Evolutionary conservation across 306 rosid genomes (phyloP).

Genomic region (Gastrolobium bilobum): DNA sequence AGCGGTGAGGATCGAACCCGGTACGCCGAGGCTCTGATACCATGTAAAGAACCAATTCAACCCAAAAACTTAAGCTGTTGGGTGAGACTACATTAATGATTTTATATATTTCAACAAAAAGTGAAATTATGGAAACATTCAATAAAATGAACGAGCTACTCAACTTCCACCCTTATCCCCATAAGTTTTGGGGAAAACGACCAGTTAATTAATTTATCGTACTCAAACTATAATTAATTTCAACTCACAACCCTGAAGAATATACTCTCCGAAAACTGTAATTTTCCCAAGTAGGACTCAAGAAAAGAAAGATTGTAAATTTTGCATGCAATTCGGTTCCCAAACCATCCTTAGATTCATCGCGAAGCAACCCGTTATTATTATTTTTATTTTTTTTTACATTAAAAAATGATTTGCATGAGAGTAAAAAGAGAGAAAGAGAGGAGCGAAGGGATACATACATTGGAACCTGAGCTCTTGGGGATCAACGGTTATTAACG

Average conservation of each 20-base stretch:
- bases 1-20: no score
- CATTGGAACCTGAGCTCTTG: slow-evolving; percentile 81
- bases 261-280: background rate
- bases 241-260: background rate
- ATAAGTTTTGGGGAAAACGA: background rate
- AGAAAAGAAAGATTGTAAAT: background rate
- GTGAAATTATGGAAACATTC: background rate
- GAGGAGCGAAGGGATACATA: slow-evolving; percentile 36
- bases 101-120: no score
- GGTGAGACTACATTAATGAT: no score
- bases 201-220: background rate
- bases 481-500: slow-evolving; percentile 66
- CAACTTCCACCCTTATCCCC: background rate
- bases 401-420: background rate
- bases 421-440: background rate
- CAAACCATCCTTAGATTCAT: background rate
- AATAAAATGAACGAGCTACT: background rate
- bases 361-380: background rate
- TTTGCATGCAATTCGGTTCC: background rate
- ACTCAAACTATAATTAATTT: background rate
- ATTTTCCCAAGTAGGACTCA: background rate
- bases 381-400: background rate
- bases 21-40: no score
- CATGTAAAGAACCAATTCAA: no score
- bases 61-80: no score